phyloP scores from a whole-genome alignment of 1,139 yeast genomes.

The Magnusiomyces suaveolens region DNA sequence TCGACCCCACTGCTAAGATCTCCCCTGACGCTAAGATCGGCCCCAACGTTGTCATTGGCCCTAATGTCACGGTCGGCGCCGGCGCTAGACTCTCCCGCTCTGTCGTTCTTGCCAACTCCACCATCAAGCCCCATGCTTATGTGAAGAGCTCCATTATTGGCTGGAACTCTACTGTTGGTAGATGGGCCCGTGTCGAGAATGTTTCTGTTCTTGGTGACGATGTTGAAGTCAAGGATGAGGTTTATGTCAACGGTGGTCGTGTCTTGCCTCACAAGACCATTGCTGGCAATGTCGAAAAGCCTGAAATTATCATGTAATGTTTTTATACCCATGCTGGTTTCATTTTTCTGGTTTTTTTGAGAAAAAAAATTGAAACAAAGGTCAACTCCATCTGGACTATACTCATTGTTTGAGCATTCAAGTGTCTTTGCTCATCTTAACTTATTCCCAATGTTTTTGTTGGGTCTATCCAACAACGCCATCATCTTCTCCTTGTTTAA shows the following conservation, averaged over 20 bases:
- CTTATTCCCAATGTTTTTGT: no score
- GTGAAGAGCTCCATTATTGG: conserved; percentile 97
- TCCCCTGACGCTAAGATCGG: conserved; percentile 93
- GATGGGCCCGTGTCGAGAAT: conserved; percentile 99
- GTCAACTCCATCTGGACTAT: no score
- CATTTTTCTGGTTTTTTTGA: no score
- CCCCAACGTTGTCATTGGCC: conserved; percentile 97
- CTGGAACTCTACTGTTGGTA: conserved; percentile 97
- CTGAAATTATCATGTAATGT: conserved; percentile 84
- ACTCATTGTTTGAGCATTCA: no score
- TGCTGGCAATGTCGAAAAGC: conserved; percentile 92
- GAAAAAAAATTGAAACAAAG: no score
- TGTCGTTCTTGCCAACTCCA: conserved; percentile 82
- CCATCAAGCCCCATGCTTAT: conserved; percentile 95
- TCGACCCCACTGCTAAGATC: conserved; percentile 91
- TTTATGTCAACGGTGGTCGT: conserved; percentile 98
- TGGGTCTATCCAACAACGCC: no score
- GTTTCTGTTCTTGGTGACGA: conserved; percentile 98
- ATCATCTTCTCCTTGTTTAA: no score
- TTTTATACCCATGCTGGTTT: no score
- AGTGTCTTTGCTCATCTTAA: no score
- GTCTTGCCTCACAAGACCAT: conserved; percentile 98
- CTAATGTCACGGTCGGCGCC: conserved; percentile 90
- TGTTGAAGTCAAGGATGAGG: conserved; percentile 95
- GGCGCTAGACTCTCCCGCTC: conserved; percentile 98